Evolutionary conservation across 2,329 filamentous ascomycete species (phyloP).

Genomic region (Cercospora brassicicola): DNA sequence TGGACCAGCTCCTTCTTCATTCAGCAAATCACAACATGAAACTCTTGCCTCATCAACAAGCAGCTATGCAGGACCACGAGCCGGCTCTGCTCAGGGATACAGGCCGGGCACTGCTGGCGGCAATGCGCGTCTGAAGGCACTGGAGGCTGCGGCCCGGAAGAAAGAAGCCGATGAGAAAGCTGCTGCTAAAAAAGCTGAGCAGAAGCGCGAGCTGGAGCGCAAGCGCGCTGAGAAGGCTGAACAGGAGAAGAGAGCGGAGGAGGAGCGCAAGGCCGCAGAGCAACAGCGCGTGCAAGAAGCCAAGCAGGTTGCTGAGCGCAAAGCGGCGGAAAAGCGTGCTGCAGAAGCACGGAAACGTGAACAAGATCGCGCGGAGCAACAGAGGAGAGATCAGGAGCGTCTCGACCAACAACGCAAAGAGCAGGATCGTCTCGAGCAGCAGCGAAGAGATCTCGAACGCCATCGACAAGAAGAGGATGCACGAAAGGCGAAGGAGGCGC

Average conservation of each 20-base stretch:
- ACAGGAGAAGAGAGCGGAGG: conserved; percentile 48
- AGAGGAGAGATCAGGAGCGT: conserved; percentile 43
- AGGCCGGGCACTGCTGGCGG: conserved; percentile 48
- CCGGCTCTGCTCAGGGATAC: conserved; percentile 59
- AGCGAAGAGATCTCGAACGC: conserved; percentile 41
- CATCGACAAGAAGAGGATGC: conserved; percentile 33
- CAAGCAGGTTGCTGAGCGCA: conserved; percentile 41
- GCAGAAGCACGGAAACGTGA: conserved; percentile 39
- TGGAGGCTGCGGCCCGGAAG: conserved; percentile 75
- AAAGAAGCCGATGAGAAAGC: conserved; percentile 83
- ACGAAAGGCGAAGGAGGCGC: conserved; percentile 35
- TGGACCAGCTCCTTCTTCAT: conserved; percentile 28
- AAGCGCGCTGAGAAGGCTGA: conserved; percentile 71
- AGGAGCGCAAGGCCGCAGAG: conserved; percentile 43
- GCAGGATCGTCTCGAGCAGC: conserved; percentile 31
- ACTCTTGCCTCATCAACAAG: conserved; percentile 39
- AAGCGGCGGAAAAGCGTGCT: conserved; percentile 52
- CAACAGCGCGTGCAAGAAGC: conserved; percentile 41
- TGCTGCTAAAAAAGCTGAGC: conserved; percentile 73
- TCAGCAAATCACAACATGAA: conserved; percentile 30
- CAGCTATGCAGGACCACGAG: conserved; percentile 66
- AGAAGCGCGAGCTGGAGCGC: conserved; percentile 77
- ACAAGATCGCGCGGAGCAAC: conserved; percentile 44
- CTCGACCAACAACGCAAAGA: conserved; percentile 35
- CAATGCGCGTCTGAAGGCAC: conserved; percentile 49